Evolutionary conservation across 1,139 yeast species (phyloP).

Genomic region (Yamadazyma buinensis): DNA sequence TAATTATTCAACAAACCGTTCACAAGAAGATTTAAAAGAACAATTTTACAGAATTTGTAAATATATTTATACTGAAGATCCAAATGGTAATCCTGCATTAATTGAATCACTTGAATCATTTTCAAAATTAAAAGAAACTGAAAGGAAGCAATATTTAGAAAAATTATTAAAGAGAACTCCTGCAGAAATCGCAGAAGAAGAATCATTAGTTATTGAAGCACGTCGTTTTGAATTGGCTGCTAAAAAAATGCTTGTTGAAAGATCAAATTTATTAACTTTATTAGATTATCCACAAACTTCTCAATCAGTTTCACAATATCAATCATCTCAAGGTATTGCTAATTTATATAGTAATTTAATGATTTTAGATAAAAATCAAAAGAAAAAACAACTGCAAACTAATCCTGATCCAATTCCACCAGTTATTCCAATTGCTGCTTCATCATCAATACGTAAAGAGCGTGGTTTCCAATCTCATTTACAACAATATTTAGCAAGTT

Average conservation of each 20-base stretch:
- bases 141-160: constrained; percentile 77
- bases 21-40: constrained; percentile 77
- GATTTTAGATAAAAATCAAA: constrained; percentile 65
- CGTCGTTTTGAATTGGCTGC: constrained; percentile 91
- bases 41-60: constrained; percentile 58
- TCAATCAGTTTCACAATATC: constrained; percentile 71
- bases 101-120: constrained; percentile 52
- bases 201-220: constrained; percentile 88
- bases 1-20: constrained; percentile 31
- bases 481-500: constrained; percentile 39
- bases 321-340: constrained; percentile 85
- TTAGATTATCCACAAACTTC: constrained; percentile 88
- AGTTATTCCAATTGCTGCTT: constrained; percentile 54
- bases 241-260: constrained; percentile 78
- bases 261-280: constrained; percentile 72
- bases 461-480: constrained; percentile 50
- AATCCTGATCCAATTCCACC: constrained; percentile 55
- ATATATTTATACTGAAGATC: constrained; percentile 44
- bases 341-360: constrained; percentile 79
- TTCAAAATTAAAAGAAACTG: constrained; percentile 64
- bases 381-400: constrained; percentile 40
- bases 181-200: constrained; percentile 97
- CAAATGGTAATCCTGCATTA: constrained; percentile 42
- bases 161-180: constrained; percentile 80
- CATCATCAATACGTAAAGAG: constrained; percentile 49